Evolutionary conservation across 2,329 filamentous ascomycete species (phyloP), one percentile per base, ranked within the genome.

Genomic region (Aspergillus caelatus): DNA sequence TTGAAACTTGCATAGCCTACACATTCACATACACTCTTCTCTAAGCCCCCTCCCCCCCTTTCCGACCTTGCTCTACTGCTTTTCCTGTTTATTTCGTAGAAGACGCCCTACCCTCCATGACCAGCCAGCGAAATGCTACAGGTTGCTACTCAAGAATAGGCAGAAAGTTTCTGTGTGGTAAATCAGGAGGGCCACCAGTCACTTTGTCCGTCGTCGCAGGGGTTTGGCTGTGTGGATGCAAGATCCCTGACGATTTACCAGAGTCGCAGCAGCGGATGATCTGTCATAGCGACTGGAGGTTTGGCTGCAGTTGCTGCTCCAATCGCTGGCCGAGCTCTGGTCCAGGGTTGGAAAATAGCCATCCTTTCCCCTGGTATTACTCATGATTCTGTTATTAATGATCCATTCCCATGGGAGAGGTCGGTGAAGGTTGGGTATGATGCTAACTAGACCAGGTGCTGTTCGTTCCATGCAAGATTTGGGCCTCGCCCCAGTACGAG

Each of bases 361-460:
- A 23, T 50, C 43, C 45, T 55, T 48, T 55, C 32, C 19, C 26
- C 34, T 46, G 43, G 43, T 36, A 48, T 36, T 19, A 45, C 32
- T 52, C 21, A 36, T 39, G 23, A 19, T 36, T 43, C 32, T 41
- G 55, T 30, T 53, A 45, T 10, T 54, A 52, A 39, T 28, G 34
- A 50, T 23, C 34, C 34, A 41, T 39, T 12, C 52, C 32, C 10
- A 34, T 19, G 52, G 52, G 32, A 55, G n/a, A 39, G 30, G 21
- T 39, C 52, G 32, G 32, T 36, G 30, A 36, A 34, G n/a, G 23
- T 28, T 39, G 45, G 62, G 34, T 50, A 62, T 54, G 62, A 39
- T 34, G 32, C 32, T 55, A 14, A 55, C 21, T 26, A 32, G 61
- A 60, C 65, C 68, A 67, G 66, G 66, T 70, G 67, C 69, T 69